Base-by-base conservation (phyloP, 192 early-diverging fungal genomes). In the Phycomyces nitens region DNA sequence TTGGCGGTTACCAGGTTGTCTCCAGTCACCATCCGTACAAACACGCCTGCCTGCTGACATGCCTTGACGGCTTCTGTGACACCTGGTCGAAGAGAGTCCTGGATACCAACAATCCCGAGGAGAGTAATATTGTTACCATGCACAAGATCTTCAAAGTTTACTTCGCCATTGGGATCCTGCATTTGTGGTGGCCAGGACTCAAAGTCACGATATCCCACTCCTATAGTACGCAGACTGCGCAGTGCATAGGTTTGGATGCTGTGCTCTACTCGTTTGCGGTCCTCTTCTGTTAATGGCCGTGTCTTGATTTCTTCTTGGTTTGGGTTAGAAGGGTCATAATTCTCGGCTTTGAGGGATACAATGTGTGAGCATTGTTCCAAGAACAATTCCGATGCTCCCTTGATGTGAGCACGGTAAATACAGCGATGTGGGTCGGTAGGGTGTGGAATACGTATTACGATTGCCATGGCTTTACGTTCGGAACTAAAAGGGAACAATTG, bases 1-100 rank as follows among this genome's bases (percentile, higher is more conserved):
- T 88, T 85, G 2, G 98, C 98, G 1, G 98, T 99, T 0, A 88
- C 77, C 51, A 94, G 64, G 69, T 97, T 97, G 80, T 99, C 98
- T 53, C 98, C 98, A 0, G 98, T 99, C 15, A 99, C 95, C 98
- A 99, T 99, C 16, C 96, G 88, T 38, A 99, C 94, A 77, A 89
- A 83, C 24, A 99, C 90, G 50, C 97, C 95, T 23, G 98, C 98
- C 39, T 84, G 82, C 69, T 88, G 87, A 66, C 95, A 98, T 18
- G 80, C 70, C 21, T 80, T 71, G 26, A 99, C 96, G 29, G 95
- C 94, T 66, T 89, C 92, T 10, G 91, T 85, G 14, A 99, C 98
- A 51, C 95, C 98, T 5, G 90, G 87, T 60, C 98, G 89, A 18
- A 99, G 78, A 27, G 98, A 96, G 72, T 99, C 98, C 57, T 95